Evolutionary conservation across 768 basidiomycete genomes (phyloP).

Genomic region (Mycena albidolilacea): DNA sequence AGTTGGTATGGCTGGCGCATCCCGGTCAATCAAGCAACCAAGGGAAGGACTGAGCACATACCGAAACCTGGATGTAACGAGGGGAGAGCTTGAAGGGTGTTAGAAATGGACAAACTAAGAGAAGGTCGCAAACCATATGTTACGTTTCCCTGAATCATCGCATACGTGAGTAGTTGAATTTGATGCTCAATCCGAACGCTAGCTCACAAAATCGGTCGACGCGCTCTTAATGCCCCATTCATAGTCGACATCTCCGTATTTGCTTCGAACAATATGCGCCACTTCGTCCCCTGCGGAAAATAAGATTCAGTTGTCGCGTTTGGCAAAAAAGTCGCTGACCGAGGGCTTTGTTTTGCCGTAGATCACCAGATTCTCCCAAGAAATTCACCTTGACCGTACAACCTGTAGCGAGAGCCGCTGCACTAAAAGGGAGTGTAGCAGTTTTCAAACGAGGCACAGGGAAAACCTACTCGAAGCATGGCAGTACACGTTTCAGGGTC

Average conservation of each 20-base stretch:
- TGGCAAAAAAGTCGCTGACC: slow-evolving; percentile 51
- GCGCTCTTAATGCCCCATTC: slow-evolving; percentile 78
- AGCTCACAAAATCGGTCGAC: slow-evolving; percentile 87
- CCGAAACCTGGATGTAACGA: slow-evolving; percentile 66
- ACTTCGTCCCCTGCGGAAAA: slow-evolving; percentile 72
- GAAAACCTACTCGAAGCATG: slow-evolving; percentile 78
- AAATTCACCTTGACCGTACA: slow-evolving; percentile 65
- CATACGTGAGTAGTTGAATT: background rate
- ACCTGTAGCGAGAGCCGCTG: slow-evolving; percentile 77
- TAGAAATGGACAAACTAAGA: background rate
- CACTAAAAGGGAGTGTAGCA: slow-evolving; percentile 55
- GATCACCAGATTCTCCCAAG: slow-evolving; percentile 60
- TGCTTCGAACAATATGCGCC: slow-evolving; percentile 69
- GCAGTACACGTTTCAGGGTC: slow-evolving; percentile 70
- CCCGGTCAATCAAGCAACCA: slow-evolving; percentile 60
- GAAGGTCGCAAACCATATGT: slow-evolving; percentile 69
- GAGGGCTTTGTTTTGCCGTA: slow-evolving; percentile 78
- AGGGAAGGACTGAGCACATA: background rate
- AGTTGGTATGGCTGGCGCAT: slow-evolving; percentile 78
- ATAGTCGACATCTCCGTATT: slow-evolving; percentile 75
- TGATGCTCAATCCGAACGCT: background rate
- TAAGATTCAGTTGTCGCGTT: slow-evolving; percentile 5
- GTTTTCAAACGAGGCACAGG: background rate
- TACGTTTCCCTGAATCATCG: slow-evolving; percentile 72
- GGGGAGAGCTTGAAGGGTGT: background rate